A percentile compares a stretch with the other conserved stretches of the same genome.
Conservation (phyloP, 2,329 filamentous ascomycete genomes). For the Fonsecaea nubica region DNA sequence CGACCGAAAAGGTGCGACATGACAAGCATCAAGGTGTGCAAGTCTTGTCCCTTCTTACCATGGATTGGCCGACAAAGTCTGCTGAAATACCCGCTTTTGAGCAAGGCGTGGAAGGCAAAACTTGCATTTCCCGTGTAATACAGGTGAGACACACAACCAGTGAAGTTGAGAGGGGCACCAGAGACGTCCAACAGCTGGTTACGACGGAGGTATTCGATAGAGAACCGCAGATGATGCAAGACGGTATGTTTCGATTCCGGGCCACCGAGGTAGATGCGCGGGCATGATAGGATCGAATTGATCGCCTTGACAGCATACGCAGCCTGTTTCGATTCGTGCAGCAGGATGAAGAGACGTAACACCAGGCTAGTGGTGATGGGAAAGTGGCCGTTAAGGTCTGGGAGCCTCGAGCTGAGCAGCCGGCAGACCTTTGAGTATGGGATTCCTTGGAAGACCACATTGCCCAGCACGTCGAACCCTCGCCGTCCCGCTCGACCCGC, state of each 20-base stretch:
- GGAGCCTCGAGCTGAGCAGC: not conserved
- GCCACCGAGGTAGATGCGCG: not conserved
- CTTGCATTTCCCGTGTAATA: not conserved
- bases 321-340: not conserved
- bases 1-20: constrained; percentile 3
- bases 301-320: not conserved
- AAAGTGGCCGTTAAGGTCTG: constrained; percentile 1
- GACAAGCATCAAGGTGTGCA: not conserved
- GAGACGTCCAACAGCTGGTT: not conserved
- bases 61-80: not conserved
- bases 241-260: constrained; percentile 1
- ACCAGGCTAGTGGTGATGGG: not conserved
- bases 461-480: not conserved
- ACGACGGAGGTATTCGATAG: not conserved
- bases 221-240: not conserved
- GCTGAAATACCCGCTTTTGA: constrained; percentile 1
- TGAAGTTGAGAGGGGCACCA: not conserved
- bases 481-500: not conserved
- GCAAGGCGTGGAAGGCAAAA: constrained; percentile 4
- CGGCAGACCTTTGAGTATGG: constrained; percentile 4
- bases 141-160: not conserved
- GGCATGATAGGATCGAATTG: constrained; percentile 2
- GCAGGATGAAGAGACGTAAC: not conserved
- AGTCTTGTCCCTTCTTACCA: not conserved
- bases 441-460: constrained; percentile 3